Evolutionary conservation across 2,329 filamentous ascomycete genomes (phyloP).

Genomic region (Trichoderma sp.): DNA sequence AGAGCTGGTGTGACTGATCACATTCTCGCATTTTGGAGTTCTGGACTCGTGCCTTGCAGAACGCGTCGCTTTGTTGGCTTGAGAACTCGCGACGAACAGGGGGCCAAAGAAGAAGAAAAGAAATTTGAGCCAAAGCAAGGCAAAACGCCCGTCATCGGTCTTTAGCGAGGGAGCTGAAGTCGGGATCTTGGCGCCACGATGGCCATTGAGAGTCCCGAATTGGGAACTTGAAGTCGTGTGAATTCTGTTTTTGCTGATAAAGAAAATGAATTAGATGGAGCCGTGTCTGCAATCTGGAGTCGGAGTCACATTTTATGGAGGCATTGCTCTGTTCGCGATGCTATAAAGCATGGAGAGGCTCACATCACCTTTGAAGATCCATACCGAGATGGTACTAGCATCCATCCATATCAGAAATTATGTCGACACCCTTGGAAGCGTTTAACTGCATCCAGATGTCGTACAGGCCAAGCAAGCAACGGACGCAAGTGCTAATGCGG

Average conservation of each 20-base stretch:
- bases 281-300: not conserved
- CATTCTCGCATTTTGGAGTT: not conserved
- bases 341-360: not conserved
- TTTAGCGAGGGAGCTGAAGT: conserved; percentile 5
- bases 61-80: conserved; percentile 1
- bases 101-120: not conserved
- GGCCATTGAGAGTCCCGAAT: not conserved
- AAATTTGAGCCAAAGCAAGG: not conserved
- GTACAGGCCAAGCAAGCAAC: conserved; percentile 2
- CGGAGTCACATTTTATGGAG: not conserved
- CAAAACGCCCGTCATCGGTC: not conserved
- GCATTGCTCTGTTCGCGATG: not conserved
- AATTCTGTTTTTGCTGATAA: not conserved
- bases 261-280: not conserved
- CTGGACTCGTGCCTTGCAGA: not conserved
- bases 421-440: not conserved
- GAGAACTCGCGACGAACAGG: not conserved
- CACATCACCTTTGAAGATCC: not conserved
- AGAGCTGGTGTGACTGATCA: conserved; percentile 2
- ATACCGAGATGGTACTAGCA: not conserved
- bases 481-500: conserved; percentile 17
- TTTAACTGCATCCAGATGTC: conserved; percentile 10
- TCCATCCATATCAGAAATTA: not conserved
- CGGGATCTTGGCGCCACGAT: not conserved
- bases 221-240: not conserved